Base-by-base conservation (phyloP, 768 basidiomycete genomes). In the Hygrophorus pudorinus region DNA sequence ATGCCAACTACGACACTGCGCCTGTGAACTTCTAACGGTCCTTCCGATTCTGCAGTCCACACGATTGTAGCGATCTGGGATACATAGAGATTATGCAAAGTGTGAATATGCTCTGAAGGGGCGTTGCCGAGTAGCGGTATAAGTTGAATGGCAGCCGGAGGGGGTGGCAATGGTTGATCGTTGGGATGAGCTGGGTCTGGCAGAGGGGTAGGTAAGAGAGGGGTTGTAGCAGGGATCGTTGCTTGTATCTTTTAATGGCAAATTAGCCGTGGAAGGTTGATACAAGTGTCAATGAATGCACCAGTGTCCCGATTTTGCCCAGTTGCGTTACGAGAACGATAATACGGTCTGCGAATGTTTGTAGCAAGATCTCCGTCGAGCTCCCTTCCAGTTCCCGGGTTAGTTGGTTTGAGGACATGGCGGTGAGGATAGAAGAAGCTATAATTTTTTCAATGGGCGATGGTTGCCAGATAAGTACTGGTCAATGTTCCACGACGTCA, bases 261-360 rank as follows among this genome's bases (percentile, higher is more conserved):
- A 27, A 46, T 31, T 32, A 5, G 30, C 29, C 38, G 21, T 42
- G 27, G 31, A 43, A 17, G 32, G 24, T 31, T 38, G 42, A 50
- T 28, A 36, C 11, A 35, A 18, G 27, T 41, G 45, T 46, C 13
- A 42, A 45, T n/a, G 29, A 14, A 48, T 64, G 60, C 57, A 94
- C 91, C 65, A 98, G 58, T 56, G 73, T 79, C 45, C 93, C 93
- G 10, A 94, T 82, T 75, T 91, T 93, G 31, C 87, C 86, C 48
- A 89, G 59, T 61, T 98, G 93, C 1, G 90, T 92, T 42, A 97
- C 71, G 17, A 96, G 68, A n/a, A 96, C 80, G 14, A 98, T 67
- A 10, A 78, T 66, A 18, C 89, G 74, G 63, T 97, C 93, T 42
- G 76, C 73, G 58, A 78, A 98, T 0, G 68, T 66, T 54, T 96